phyloP scores from a whole-genome alignment of 192 early-diverging fungal species.

The Linnemannia zychae region DNA sequence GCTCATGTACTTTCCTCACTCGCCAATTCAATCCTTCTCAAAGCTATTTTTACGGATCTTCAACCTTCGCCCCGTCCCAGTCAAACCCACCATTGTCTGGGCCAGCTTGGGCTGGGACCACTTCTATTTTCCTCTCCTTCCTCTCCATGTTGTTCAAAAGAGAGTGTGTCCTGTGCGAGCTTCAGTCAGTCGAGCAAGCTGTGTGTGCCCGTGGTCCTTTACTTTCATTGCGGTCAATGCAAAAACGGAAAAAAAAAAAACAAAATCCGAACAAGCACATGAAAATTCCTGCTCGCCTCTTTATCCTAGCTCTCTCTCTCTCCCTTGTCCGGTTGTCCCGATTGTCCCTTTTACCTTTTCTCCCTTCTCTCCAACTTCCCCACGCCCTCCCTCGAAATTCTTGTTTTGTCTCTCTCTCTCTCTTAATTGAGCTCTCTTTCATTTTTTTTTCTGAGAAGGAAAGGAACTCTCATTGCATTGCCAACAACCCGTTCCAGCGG shows the following conservation, averaged over 20 bases:
- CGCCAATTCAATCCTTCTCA: too few species aligned
- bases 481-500: background rate
- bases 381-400: background rate
- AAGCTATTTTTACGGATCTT: too few species aligned
- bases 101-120: background rate
- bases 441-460: background rate
- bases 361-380: background rate
- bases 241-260: too few species aligned
- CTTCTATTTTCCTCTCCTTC: background rate
- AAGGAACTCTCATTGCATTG: too few species aligned
- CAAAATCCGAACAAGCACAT: slow-evolving; percentile 9
- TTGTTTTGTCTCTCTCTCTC: background rate
- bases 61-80: background rate
- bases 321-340: background rate
- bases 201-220: background rate
- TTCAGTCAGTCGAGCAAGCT: background rate
- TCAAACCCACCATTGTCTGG: too few species aligned
- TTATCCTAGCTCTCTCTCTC: background rate
- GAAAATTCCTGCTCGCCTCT: background rate
- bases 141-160: background rate
- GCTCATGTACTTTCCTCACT: background rate
- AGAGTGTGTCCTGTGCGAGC: background rate
- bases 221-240: background rate
- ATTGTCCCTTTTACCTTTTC: too few species aligned
- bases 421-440: background rate